Base-by-base conservation (phyloP, 331 rosid genomes). In the Acacia pycnantha region DNA sequence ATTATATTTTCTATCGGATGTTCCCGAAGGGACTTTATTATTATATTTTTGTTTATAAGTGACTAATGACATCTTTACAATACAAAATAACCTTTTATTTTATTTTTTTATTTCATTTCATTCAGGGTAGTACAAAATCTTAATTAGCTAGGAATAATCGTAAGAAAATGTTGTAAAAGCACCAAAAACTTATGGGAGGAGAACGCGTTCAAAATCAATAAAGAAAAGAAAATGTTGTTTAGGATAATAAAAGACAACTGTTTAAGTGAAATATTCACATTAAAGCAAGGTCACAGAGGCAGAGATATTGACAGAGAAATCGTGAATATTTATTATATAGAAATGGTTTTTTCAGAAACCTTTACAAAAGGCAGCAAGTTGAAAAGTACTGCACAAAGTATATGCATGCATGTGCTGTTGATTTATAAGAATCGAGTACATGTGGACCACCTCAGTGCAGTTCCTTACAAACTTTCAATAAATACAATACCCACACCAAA, bases 391-490 rank as follows among this genome's bases (percentile, higher is more conserved):
- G 8, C 67, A 27, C 18, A 61, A 3, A 26, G 37, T 59, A 59
- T 81, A 46, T 79, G 82, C 56, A 33, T 33, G 31, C 77, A 66
- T 66, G 47, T 27, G 35, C 69, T n/a, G 74, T 24, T 62, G 14
- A 69, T 58, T 27, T 31, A 37, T 62, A 53, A 31, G 46, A 62
- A 29, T 18, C 37, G 41, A 62, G 11, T 29, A 62, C 69, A 41
- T 26, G 78, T 26, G 77, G 71, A 78, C 56, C 82, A 54, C 21
- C 15, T 46, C 76, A 26, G 8, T 1, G 62, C 76, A 76, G 80
- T 65, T 81, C 85, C 82, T 79, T 79, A 85, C 88, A 33, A 87
- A 72, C 73, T 82, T 82, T 13, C 54, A 53, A 53, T 53, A 82
- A 78, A 18, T 66, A 70, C 75, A 6, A 15, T 62, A 74, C 48